Base-by-base conservation (phyloP, 1,139 yeast species). In the Protomyces inouyei region DNA sequence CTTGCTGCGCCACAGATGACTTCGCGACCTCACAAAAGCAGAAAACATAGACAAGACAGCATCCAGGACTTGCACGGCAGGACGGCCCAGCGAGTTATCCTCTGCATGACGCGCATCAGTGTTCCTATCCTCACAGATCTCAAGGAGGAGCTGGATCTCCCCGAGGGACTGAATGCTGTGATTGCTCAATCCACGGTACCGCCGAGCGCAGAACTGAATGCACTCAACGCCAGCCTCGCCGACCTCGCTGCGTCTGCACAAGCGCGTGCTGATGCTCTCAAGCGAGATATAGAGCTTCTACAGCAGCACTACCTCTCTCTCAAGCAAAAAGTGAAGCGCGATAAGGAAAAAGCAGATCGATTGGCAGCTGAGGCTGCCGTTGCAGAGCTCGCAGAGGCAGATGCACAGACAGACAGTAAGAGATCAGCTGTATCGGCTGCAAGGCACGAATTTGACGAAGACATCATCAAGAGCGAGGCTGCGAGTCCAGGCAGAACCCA, bases 251-350 rank as follows among this genome's bases (percentile, higher is more conserved):
- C 53, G 9, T 46, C 55, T 16, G 65, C 65, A 14, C 61, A 61
- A 18, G 57, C 56, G n/a, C 55, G 65, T 3, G 65, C 65, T 1
- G 61, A 61, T 32, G 65, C 64, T 5, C 40, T 60, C 3, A 36
- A 54, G 18, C 54, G 64, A 4, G 64, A 60, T 23, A 43, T 48
- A 10, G 48, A 60, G 51, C 38, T 54, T 14, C 32, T 60, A 18
- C 64, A 54, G 40, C 59, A 60, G 16, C 51, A 53, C 14, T 54
- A 54, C 37, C 32, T 45, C 8, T 25, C 59, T n/a, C 40, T 60
- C 35, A 48, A 52, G 21, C 37, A 52, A 14, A 60, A 54, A 21
- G 64, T 54, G n/a, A 32, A 51, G 28, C 36, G 54, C 36, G 54
- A 51, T 23, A 51, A 32, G 54, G 54, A 51, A 32, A 51, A 51